Percentiles rank a stretch among this genome's conserved stretches.
phyloP scores from a whole-genome alignment of 2,329 filamentous ascomycete genomes.

The Pestalotiopsis sp. region DNA sequence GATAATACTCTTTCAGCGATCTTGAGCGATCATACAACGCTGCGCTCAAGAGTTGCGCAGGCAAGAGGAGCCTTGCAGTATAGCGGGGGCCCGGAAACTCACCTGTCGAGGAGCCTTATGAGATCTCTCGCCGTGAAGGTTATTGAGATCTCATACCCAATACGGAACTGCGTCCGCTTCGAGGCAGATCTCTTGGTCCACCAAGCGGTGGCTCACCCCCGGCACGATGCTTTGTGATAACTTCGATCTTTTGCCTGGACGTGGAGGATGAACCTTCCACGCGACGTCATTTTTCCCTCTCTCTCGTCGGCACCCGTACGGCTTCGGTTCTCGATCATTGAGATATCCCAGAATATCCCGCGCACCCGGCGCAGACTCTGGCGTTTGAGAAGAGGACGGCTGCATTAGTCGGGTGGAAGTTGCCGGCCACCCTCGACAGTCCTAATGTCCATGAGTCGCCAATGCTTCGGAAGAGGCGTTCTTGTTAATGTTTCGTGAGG shows the following conservation, averaged over 20 bases:
- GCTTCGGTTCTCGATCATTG: background rate
- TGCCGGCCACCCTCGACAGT: background rate
- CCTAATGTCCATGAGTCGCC: background rate
- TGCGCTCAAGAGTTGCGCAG: background rate
- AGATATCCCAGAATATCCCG: background rate
- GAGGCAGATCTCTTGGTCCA: conserved; percentile 1
- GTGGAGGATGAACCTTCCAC: too few relatives aligned
- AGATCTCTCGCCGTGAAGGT: background rate
- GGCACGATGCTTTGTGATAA: background rate
- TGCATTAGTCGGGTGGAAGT: background rate
- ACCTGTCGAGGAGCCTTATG: background rate
- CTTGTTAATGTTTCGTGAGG: conserved; percentile 3
- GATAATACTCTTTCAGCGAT: background rate
- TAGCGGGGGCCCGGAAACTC: background rate
- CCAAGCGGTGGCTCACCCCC: background rate
- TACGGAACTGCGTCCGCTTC: background rate
- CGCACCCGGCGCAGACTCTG: background rate
- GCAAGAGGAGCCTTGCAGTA: background rate
- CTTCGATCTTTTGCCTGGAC: background rate
- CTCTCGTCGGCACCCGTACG: background rate
- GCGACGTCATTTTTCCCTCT: background rate
- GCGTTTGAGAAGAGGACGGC: background rate
- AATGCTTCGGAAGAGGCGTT: conserved; percentile 7
- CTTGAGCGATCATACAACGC: background rate
- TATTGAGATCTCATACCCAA: background rate